These are phyloP conservation scores for Colletotrichum ledebouriae DNA, from an alignment of 2,329 filamentous ascomycete species.

Conservation along the genomic window DNA sequence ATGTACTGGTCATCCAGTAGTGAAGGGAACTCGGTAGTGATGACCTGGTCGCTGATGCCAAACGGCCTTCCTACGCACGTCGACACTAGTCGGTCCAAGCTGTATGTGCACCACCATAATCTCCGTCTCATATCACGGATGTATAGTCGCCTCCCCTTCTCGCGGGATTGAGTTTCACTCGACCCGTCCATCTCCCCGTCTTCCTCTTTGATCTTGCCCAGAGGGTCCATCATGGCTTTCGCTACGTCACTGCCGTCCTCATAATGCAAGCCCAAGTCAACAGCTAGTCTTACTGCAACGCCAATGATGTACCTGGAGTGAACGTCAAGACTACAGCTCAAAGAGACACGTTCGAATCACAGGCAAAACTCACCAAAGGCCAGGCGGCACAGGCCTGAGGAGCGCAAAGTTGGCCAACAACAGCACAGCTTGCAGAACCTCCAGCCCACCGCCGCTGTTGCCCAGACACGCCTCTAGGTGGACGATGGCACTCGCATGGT, in stretches of 20 bases:
- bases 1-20: conserved; percentile 90
- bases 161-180: conserved; percentile 50
- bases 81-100: conserved; percentile 92
- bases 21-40: conserved; percentile 95
- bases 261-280: conserved; percentile 92
- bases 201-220: conserved; percentile 51
- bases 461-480: conserved; percentile 90
- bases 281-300: conserved; percentile 88
- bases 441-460: conserved; percentile 87
- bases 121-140: conserved; percentile 86
- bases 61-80: conserved; percentile 94
- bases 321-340: conserved; percentile 4
- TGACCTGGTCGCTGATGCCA: conserved; percentile 94
- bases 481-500: conserved; percentile 93
- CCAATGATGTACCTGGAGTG: conserved; percentile 84
- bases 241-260: conserved; percentile 82
- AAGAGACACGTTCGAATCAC: background rate
- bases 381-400: conserved; percentile 89
- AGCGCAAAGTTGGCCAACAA: conserved; percentile 92
- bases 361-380: conserved; percentile 75
- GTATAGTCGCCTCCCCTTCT: conserved; percentile 81
- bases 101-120: conserved; percentile 98
- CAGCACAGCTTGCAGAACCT: conserved; percentile 94
- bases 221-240: conserved; percentile 62
- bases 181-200: conserved; percentile 45